phyloP scores from a whole-genome alignment of 805 yeast species.

The Wickerhamiella kurtzmanii region DNA sequence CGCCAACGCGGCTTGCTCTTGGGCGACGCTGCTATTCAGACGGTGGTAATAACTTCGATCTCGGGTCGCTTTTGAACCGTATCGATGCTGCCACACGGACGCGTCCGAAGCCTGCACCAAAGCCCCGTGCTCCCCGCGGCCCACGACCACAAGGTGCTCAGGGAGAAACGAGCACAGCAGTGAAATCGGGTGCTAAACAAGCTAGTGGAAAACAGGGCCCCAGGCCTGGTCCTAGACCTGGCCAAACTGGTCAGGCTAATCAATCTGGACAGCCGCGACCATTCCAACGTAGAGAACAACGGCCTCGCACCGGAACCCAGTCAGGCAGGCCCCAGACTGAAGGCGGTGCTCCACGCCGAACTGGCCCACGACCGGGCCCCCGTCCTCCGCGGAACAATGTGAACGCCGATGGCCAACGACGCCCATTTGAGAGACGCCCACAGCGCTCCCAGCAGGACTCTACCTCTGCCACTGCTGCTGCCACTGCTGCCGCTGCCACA shows the following conservation, averaged over 20 bases:
- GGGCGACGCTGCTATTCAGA: constrained; percentile 13
- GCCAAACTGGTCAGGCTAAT: too few species aligned
- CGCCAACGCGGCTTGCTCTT: neutral
- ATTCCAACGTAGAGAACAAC: too few species aligned
- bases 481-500: neutral
- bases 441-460: neutral
- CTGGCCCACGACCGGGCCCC: too few species aligned
- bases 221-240: neutral
- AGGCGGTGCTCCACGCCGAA: too few species aligned
- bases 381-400: too few species aligned
- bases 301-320: too few species aligned
- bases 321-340: too few species aligned
- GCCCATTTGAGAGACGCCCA: neutral
- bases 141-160: constrained; percentile 1
- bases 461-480: neutral
- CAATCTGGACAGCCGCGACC: too few species aligned
- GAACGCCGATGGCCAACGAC: neutral
- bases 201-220: neutral
- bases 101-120: neutral
- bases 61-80: constrained; percentile 13
- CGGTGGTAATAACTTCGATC: constrained; percentile 10
- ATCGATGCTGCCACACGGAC: constrained; percentile 16
- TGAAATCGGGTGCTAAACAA: neutral
- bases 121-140: neutral
- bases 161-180: neutral